Evolutionary conservation across 2,329 filamentous ascomycete genomes (phyloP).

Genomic region (Arthroderma uncinatum): DNA sequence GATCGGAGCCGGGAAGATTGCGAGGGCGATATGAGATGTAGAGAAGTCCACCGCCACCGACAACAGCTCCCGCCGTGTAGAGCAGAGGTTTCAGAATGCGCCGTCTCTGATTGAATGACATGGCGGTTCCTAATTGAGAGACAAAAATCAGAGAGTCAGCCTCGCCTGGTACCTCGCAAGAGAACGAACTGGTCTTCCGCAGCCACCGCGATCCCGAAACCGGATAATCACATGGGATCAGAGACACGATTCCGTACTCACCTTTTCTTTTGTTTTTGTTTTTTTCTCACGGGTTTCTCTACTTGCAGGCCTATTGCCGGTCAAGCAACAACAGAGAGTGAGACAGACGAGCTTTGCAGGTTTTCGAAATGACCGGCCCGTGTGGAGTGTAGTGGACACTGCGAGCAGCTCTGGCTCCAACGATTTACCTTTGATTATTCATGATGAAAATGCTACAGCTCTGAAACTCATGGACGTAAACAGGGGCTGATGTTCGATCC

Average conservation of each 20-base stretch:
- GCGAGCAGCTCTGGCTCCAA: neutral
- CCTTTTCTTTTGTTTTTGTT: neutral
- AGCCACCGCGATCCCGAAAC: neutral
- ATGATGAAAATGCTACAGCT: neutral
- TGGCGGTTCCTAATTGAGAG: conserved; percentile 12
- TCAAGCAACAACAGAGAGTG: neutral
- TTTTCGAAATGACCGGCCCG: neutral
- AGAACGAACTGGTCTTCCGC: neutral
- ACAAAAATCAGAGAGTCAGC: neutral
- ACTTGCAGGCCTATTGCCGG: neutral
- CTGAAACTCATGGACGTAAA: neutral
- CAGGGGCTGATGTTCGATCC: neutral
- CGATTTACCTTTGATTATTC: neutral
- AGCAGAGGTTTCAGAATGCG: conserved; percentile 48
- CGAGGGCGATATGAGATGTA: conserved; percentile 54
- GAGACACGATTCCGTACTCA: neutral
- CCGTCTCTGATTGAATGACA: conserved; percentile 33
- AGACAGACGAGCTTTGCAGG: neutral
- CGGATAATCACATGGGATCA: neutral
- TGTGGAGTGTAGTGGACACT: neutral
- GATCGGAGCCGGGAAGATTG: conserved; percentile 53
- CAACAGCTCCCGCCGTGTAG: conserved; percentile 47
- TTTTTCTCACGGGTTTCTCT: neutral
- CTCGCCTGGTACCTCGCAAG: neutral
- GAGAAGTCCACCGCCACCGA: conserved; percentile 44